phyloP scores from a whole-genome alignment of 108 stramenopile genomes.

The Cyclotella distinguenda region DNA sequence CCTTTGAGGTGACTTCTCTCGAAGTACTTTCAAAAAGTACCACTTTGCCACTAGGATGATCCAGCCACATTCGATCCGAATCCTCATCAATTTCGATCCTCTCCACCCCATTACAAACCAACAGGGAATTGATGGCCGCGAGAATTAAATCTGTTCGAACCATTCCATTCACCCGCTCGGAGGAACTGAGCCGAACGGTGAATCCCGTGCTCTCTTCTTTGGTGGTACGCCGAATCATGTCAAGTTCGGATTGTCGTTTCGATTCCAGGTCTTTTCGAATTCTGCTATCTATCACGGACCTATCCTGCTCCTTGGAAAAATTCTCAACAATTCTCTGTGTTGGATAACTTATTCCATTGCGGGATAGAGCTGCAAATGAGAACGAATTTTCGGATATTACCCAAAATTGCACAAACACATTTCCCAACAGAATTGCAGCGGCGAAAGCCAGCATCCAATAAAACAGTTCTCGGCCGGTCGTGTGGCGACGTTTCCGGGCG shows the following conservation, averaged over 20 bases:
- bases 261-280: conserved; percentile 5
- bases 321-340: too few species aligned
- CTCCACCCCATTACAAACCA: neutral
- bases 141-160: conserved; percentile 7
- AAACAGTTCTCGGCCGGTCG: too few species aligned
- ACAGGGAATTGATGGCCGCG: neutral
- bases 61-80: neutral
- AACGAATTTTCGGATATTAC: too few species aligned
- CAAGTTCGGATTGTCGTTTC: neutral
- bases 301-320: too few species aligned
- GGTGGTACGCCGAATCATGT: conserved; percentile 2
- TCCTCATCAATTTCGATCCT: conserved; percentile 6
- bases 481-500: too few species aligned
- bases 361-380: too few species aligned
- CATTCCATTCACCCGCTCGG: neutral
- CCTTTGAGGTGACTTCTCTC: neutral
- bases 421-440: too few species aligned
- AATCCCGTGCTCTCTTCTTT: neutral
- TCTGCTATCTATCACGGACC: too few species aligned
- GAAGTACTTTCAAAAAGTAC: neutral
- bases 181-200: neutral
- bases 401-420: too few species aligned
- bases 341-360: too few species aligned
- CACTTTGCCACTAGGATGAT: conserved; percentile 20
- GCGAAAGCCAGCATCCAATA: too few species aligned